These are phyloP conservation scores for Sanguinoderma infundibulare DNA, from an alignment of 1,284 basidiomycete species.

Conservation along the genomic window DNA sequence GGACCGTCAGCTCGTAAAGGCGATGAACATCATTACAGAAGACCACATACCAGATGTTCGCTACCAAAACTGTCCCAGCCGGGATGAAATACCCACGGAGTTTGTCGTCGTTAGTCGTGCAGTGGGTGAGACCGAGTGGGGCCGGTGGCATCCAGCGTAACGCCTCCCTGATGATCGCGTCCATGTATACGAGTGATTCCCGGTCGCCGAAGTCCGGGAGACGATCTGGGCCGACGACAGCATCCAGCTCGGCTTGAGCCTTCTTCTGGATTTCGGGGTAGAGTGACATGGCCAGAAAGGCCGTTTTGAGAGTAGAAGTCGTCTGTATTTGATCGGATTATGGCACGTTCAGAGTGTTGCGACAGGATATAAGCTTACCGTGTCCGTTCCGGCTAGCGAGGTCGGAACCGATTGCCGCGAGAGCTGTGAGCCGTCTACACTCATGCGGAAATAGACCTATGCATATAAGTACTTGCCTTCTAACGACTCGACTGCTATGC, in stretches of 20 bases:
- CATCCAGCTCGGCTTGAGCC: conserved; percentile 38
- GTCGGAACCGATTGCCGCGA: not conserved
- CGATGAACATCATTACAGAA: no score
- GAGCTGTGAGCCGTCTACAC: no score
- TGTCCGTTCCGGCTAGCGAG: conserved; percentile 13
- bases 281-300: conserved; percentile 25
- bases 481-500: not conserved
- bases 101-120: conserved; percentile 18
- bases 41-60: conserved; percentile 10
- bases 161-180: conserved; percentile 27
- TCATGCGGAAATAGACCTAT: no score
- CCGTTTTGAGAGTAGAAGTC: conserved; percentile 18
- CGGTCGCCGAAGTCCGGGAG: conserved; percentile 25
- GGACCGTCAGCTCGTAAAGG: not conserved
- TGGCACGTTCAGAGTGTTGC: not conserved
- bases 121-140: conserved; percentile 17
- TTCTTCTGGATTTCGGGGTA: conserved; percentile 25
- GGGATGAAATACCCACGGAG: conserved; percentile 29
- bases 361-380: not conserved
- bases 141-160: conserved; percentile 25
- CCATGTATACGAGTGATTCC: conserved; percentile 18
- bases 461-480: not conserved
- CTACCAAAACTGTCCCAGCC: conserved; percentile 24
- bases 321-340: conserved; percentile 20
- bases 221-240: conserved; percentile 24